Conservation (phyloP, 2,329 filamentous ascomycete species). For the Fusarium citri region DNA sequence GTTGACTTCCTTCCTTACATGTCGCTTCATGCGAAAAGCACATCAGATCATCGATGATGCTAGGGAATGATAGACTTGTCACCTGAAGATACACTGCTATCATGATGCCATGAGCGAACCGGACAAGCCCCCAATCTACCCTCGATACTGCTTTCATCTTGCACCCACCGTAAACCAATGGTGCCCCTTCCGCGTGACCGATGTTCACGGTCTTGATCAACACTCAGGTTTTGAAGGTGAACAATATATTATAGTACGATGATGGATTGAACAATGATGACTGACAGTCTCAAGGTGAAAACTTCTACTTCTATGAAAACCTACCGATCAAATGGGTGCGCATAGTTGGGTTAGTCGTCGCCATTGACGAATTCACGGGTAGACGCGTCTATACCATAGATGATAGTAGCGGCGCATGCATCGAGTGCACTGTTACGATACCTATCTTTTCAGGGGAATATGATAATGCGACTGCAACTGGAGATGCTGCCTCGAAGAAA, state of each 20-base stretch:
- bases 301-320: slow-evolving; percentile 75
- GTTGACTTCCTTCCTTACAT: slow-evolving; percentile 2
- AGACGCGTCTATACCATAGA: slow-evolving; percentile 69
- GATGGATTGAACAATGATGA: neutral
- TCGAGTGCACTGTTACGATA: slow-evolving; percentile 56
- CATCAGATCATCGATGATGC: slow-evolving; percentile 6
- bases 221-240: slow-evolving; percentile 66
- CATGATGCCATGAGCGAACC: slow-evolving; percentile 64
- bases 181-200: slow-evolving; percentile 65
- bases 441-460: slow-evolving; percentile 8
- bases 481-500: slow-evolving; percentile 10
- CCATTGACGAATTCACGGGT: slow-evolving; percentile 62
- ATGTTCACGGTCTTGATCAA: slow-evolving; percentile 61
- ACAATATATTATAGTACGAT: neutral
- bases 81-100: slow-evolving; percentile 19
- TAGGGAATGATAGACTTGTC: slow-evolving; percentile 13
- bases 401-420: slow-evolving; percentile 71
- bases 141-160: slow-evolving; percentile 71
- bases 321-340: slow-evolving; percentile 82
- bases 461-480: neutral
- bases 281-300: slow-evolving; percentile 55
- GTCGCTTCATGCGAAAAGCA: slow-evolving; percentile 2
- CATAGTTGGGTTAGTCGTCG: slow-evolving; percentile 76
- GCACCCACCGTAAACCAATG: slow-evolving; percentile 70
- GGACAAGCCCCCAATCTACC: slow-evolving; percentile 60